A percentile compares a stretch with the other conserved stretches of the same genome.
phyloP scores from a whole-genome alignment of 164 flowering plant genomes.

The Kalanchoe fedtschenkoi region DNA sequence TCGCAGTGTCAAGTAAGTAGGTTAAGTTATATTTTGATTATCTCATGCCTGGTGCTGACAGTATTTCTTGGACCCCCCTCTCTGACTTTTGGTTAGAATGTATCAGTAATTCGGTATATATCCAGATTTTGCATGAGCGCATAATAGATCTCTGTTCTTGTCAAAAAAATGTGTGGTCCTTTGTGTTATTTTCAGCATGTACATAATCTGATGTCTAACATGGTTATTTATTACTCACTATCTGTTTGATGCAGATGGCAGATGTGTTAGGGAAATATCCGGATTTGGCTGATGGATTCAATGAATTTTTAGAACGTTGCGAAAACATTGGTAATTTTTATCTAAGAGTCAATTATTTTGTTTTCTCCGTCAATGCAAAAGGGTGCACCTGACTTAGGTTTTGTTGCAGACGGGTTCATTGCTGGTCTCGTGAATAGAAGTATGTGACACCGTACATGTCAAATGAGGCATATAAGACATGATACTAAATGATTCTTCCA shows the following conservation, averaged over 20 bases:
- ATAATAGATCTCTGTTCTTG: not conserved
- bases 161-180: not conserved
- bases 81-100: not conserved
- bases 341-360: not conserved
- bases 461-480: not conserved
- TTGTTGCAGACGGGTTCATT: slow-evolving; percentile 58
- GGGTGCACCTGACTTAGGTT: slow-evolving; percentile 10
- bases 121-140: not conserved
- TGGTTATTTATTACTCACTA: not conserved
- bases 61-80: not conserved
- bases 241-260: slow-evolving; percentile 31
- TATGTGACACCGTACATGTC: slow-evolving; percentile 18
- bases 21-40: not conserved
- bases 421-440: slow-evolving; percentile 59
- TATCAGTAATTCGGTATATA: not conserved
- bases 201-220: not conserved
- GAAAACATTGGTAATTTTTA: slow-evolving; percentile 41
- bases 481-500: not conserved
- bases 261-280: slow-evolving; percentile 56
- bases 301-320: slow-evolving; percentile 51
- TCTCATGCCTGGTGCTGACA: not conserved
- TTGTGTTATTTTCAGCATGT: not conserved
- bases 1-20: not conserved
- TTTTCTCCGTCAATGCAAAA: not conserved
- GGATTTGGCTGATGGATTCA: slow-evolving; percentile 60